Conservation (phyloP, 176 grass and related monocot species). For the bread wheat (Triticum aestivum) region DNA sequence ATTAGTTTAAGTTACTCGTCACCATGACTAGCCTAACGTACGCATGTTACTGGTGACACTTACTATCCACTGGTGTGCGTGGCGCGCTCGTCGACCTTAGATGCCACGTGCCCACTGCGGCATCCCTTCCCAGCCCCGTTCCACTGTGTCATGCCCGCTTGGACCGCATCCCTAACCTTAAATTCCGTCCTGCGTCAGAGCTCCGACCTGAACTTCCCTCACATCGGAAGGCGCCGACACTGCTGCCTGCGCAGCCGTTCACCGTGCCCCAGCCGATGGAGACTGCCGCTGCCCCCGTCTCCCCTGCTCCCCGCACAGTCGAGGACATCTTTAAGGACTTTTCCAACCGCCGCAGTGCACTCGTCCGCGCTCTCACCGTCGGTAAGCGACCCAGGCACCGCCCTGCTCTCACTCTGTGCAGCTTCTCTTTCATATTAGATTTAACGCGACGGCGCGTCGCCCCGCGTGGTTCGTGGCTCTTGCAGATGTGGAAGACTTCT, state of each 20-base stretch:
- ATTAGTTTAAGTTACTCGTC: too few relatives aligned
- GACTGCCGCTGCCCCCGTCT: conserved; percentile 14
- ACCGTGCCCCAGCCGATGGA: conserved; percentile 21
- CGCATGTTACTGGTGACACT: too few relatives aligned
- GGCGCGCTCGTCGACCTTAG: too few relatives aligned
- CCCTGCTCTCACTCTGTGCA: not conserved
- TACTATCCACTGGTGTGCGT: too few relatives aligned
- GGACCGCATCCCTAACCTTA: not conserved
- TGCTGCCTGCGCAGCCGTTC: not conserved
- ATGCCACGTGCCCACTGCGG: not conserved
- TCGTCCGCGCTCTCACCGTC: conserved; percentile 61
- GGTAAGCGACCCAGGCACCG: conserved; percentile 27
- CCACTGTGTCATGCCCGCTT: conserved; percentile 2
- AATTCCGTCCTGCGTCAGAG: conserved; percentile 21
- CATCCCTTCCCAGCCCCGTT: not conserved
- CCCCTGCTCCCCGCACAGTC: conserved; percentile 45
- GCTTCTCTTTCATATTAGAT: conserved; percentile 6
- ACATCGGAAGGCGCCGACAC: conserved; percentile 7
- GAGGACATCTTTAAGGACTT: conserved; percentile 70
- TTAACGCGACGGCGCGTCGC: not conserved
- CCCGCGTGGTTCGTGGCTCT: not conserved
- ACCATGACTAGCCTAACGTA: too few relatives aligned
- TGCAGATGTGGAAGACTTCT: conserved; percentile 63
- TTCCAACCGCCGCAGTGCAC: conserved; percentile 43
- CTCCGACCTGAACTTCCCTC: not conserved